Evolutionary conservation across 805 yeast genomes (phyloP).

Genomic region (Monosporozyma solicola): DNA sequence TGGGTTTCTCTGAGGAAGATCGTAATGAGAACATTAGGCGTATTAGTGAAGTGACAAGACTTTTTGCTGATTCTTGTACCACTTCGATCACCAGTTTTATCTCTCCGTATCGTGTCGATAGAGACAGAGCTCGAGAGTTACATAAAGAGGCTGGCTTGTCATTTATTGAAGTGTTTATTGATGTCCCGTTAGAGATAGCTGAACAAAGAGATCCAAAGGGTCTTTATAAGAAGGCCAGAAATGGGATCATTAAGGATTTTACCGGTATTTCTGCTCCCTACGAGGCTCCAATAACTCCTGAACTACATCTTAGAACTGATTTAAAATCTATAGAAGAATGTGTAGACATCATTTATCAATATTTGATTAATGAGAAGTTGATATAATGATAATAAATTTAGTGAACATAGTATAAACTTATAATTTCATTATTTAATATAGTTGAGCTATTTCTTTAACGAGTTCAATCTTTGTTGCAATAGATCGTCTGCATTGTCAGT

Average conservation of each 20-base stretch:
- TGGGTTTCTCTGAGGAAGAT: slow-evolving; percentile 86
- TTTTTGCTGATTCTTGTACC: slow-evolving; percentile 88
- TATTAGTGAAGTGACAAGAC: slow-evolving; percentile 87
- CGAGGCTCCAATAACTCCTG: slow-evolving; percentile 83
- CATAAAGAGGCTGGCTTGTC: slow-evolving; percentile 70
- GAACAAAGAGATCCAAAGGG: slow-evolving; percentile 98
- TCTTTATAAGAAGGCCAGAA: slow-evolving; percentile 90
- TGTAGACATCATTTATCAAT: slow-evolving; percentile 61
- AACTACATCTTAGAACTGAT: slow-evolving; percentile 70
- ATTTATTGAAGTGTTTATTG: slow-evolving; percentile 84
- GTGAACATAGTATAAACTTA: too few species aligned
- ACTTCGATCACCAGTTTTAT: slow-evolving; percentile 87
- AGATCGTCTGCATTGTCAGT: slow-evolving; percentile 57
- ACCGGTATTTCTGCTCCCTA: slow-evolving; percentile 95
- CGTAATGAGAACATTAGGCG: slow-evolving; percentile 93
- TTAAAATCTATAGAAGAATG: slow-evolving; percentile 69
- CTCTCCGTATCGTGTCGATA: slow-evolving; percentile 80
- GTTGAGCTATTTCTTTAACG: slow-evolving; percentile 47
- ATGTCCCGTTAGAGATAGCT: slow-evolving; percentile 89
- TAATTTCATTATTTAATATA: background rate
- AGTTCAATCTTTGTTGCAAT: slow-evolving; percentile 78
- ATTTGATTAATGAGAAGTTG: slow-evolving; percentile 46
- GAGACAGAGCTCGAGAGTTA: slow-evolving; percentile 76
- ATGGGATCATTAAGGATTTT: slow-evolving; percentile 87
- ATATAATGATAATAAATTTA: background rate